phyloP scores from a whole-genome alignment of 2,329 filamentous ascomycete genomes.

The Tolypocladium tundrense region DNA sequence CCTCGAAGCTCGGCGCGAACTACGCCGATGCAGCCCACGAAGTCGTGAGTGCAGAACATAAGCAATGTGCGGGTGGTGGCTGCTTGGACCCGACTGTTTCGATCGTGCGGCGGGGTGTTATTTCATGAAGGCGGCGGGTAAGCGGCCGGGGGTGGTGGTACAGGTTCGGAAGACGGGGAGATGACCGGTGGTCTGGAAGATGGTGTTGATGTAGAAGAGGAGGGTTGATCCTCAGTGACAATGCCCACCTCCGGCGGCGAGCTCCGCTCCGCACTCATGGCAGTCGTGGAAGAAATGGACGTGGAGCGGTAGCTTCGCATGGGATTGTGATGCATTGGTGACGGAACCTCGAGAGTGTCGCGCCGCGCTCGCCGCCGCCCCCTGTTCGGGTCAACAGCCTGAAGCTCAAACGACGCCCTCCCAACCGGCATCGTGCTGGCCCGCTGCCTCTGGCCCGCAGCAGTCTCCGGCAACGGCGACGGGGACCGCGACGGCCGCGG shows the following conservation, averaged over 20 bases:
- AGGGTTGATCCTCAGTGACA: not conserved
- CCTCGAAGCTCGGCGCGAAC: too few species aligned
- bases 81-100: not conserved
- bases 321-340: not conserved
- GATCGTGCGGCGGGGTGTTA: not conserved
- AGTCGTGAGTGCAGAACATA: not conserved
- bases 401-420: not conserved
- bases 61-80: not conserved
- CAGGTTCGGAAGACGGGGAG: not conserved
- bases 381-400: not conserved
- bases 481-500: not conserved
- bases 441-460: not conserved
- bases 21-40: not conserved
- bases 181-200: not conserved
- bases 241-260: not conserved
- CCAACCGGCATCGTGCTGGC: conserved; percentile 4
- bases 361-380: conserved; percentile 4
- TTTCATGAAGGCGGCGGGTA: not conserved
- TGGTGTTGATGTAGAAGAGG: not conserved
- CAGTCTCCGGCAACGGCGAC: not conserved
- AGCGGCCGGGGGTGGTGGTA: not conserved
- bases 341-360: conserved; percentile 9
- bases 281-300: not conserved
- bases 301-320: not conserved
- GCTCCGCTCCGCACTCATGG: not conserved